These are phyloP conservation scores for Trichoderma afroharzianum DNA, from an alignment of 2,329 filamentous ascomycete genomes.

Conservation along the genomic window DNA sequence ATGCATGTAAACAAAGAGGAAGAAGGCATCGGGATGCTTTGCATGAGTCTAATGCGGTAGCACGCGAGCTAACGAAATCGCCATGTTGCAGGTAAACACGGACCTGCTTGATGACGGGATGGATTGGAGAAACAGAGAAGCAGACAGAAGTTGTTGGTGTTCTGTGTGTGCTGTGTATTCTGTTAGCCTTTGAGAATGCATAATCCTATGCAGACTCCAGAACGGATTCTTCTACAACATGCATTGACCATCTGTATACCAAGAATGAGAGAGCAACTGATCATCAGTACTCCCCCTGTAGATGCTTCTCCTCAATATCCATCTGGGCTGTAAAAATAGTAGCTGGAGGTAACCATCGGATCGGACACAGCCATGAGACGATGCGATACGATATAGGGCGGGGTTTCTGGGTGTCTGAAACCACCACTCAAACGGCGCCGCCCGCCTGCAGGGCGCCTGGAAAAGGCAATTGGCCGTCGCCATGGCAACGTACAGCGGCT, in stretches of 20 bases:
- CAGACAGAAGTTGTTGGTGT: neutral
- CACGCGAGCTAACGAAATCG: neutral
- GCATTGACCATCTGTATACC: neutral
- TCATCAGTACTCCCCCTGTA: neutral
- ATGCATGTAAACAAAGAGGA: neutral
- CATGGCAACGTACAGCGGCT: slow-evolving; percentile 1
- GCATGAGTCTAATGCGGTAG: slow-evolving; percentile 11
- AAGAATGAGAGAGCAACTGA: neutral
- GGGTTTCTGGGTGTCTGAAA: slow-evolving; percentile 10
- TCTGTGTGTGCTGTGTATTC: neutral
- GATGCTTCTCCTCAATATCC: neutral
- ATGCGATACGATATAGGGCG: neutral
- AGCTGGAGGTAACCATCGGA: neutral
- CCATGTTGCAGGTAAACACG: neutral
- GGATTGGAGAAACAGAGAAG: neutral
- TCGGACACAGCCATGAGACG: neutral
- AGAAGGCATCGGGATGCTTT: neutral
- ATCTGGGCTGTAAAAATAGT: neutral
- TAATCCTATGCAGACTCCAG: no score
- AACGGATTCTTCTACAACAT: neutral
- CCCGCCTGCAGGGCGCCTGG: neutral
- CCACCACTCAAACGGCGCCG: slow-evolving; percentile 2
- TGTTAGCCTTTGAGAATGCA: neutral
- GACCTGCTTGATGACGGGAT: neutral
- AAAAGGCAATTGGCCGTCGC: neutral